Base-by-base conservation (phyloP, 1,139 yeast genomes). In the Protomyces inundatus region DNA sequence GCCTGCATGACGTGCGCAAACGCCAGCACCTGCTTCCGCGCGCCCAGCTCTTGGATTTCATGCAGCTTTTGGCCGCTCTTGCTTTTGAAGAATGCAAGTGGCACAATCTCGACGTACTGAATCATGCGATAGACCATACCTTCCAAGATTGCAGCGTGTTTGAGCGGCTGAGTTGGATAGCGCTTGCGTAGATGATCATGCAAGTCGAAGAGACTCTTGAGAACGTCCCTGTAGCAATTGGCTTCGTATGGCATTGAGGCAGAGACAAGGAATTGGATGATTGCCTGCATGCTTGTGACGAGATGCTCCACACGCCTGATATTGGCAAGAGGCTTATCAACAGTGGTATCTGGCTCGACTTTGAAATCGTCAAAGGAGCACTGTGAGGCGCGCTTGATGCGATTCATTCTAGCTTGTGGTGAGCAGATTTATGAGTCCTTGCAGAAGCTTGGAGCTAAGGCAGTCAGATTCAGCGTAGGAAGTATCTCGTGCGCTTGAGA, bases 381-480 rank as follows among this genome's bases (percentile, higher is more conserved):
- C n/a, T 51, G 52, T 23, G 62, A 58, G 3, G 62, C 54, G 23
- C 62, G 51, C 56, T 58, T 58, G 62, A 58, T 58, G 55, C 62
- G 62, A 42, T 58, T 58, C 62, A 58, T 58, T 32, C 51, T 23
- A 23, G 23, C 23, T 23, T 23, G 23, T 23, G 23, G 1, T 23
- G 23, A 23, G 23, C 23, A 23, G 23, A 23, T 23, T 23, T 23
- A 23, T 1, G 2, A 23, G 23, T 23, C 23, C 2, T 23, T 23
- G 23, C 23, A 23, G 23, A 23, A 23, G 23, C 23, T 23, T 23
- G 23, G 23, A 23, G 23, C 23, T 23, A 23, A 23, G 23, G 2
- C 23, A 23, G 23, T 23, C 23, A 23, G 23, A 23, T 23, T 1
- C 23, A 23, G 23, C 23, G 23, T 23, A 23, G 23, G 1, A 23